phyloP scores from a whole-genome alignment of 208 protist species.

The Acanthamoeba polyphaga region DNA sequence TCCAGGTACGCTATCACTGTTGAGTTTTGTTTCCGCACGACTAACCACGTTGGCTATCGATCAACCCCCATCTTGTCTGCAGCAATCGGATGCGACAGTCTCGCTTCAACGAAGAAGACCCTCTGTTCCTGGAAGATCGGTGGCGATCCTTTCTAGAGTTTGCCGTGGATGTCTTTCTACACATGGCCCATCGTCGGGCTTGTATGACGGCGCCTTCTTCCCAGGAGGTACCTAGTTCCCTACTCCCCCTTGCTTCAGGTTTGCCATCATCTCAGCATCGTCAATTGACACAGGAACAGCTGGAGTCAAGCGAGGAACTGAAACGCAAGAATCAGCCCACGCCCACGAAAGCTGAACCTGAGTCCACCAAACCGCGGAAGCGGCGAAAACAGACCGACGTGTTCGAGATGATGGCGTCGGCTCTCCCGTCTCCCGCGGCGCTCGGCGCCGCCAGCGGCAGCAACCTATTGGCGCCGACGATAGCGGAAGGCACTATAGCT shows the following conservation, averaged over 20 bases:
- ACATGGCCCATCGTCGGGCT: not conserved
- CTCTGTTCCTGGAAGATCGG: slow-evolving; percentile 7
- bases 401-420: not conserved
- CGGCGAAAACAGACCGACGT: slow-evolving; percentile 22
- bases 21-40: too few species aligned
- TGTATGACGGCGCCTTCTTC: not conserved
- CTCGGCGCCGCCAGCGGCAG: not conserved
- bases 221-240: not conserved
- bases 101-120: slow-evolving; percentile 37
- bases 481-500: not conserved
- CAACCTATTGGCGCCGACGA: not conserved
- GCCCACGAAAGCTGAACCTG: too few species aligned
- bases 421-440: not conserved
- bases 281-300: too few species aligned
- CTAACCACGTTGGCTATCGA: not conserved
- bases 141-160: slow-evolving; percentile 18
- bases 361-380: not conserved
- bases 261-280: too few species aligned
- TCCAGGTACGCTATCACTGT: not conserved
- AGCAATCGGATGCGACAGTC: slow-evolving; percentile 39
- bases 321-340: slow-evolving; percentile 11
- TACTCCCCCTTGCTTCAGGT: not conserved
- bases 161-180: not conserved
- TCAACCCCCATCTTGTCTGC: not conserved
- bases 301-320: not conserved